Evolutionary conservation across 2,329 filamentous ascomycete genomes (phyloP), one percentile per base, ranked within the genome.

Genomic region (Aspergillus proliferans): DNA sequence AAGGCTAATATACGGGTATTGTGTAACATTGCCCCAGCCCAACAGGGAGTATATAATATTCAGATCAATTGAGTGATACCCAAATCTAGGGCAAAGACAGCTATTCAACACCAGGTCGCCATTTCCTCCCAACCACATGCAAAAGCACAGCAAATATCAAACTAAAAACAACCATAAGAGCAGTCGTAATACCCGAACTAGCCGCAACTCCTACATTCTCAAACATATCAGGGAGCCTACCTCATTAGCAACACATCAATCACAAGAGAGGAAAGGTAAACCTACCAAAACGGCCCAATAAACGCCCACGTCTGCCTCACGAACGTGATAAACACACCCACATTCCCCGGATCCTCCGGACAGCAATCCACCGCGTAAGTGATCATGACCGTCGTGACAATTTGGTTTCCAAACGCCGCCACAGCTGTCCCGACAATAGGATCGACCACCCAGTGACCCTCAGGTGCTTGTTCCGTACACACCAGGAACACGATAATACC

Each of bases 251-350:
- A 19, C 18, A 15, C 8, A 10, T 18, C 14, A 18, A 2, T 3
- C 34, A 28, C 6, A 26, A 26, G 15, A 28, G 41, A 7, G 14
- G 41, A 8, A 30, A 19, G 41, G 14, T 3, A n/a, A 26, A 59
- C 61, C 51, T 52, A 69, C 67, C 67, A 70, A 56, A 70, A 70
- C 10, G 66, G 67, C 6, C 66, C 66, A 33, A 69, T 58, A 48
- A 69, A 69, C 2, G 66, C 66, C 66, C 66, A 69, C 2, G 63
- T 63, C 43, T 59, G 64, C 21, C 80, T 71, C 2, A 84, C 72
- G 54, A 83, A 75, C 2, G 74, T 82, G 58, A 84, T 74, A 52
- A 83, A 83, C 0, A 83, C 81, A n/a, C 81, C 81, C 14, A 84
- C 72, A 46, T 74, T 76, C 2, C 74, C 76, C 1, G 79, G 73